Evolutionary conservation across 441 rosid genomes (phyloP), one percentile per base, ranked within the genome.

Genomic region (Corymbia citriodora): DNA sequence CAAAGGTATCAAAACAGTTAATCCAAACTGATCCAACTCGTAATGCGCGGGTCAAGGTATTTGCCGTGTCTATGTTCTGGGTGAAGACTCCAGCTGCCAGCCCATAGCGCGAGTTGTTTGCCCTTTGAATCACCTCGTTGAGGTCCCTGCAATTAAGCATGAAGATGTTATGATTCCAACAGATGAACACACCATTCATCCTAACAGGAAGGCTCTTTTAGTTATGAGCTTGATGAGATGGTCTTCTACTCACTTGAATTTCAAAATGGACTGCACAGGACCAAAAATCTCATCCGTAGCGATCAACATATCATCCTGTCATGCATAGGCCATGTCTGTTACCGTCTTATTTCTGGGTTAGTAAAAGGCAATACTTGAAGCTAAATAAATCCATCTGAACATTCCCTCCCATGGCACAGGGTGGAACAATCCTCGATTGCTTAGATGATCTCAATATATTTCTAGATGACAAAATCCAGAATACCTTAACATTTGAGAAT

Each of bases 1-100:
- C 99, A 33, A 96, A 93, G 63, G 92, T 89, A 90, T 94, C 95
- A 48, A 81, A 97, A 93, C 97, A 95, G 90, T 97, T 96, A 29
- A 97, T 57, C 99, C 99, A 97, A 10, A 97, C 96, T 3, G 91
- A 91, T 18, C 98, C 99, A 9, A 87, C 98, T n/a, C 92, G 91
- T 61, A 97, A 92, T 5, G 97, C 98, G 11, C 97, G 94, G 33
- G 85, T 91, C 90, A 97, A 54, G 25, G 97, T 90, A 89, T 96
- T 95, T 1, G 99, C 99, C 4, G 95, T 94, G 92, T 96, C 97
- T n/a, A 96, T 82, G 92, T 95, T 95, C 33, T 94, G 92, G 4
- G 99, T 97, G 91, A 95, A 95, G 33, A 97, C 95, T 36, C 99
- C 98, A 0, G 97, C 94, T 92, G 96, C 98, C 90, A 96, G 90